Conservation (phyloP, 352 stramenopile genomes). For the Globisporangium canariense region DNA sequence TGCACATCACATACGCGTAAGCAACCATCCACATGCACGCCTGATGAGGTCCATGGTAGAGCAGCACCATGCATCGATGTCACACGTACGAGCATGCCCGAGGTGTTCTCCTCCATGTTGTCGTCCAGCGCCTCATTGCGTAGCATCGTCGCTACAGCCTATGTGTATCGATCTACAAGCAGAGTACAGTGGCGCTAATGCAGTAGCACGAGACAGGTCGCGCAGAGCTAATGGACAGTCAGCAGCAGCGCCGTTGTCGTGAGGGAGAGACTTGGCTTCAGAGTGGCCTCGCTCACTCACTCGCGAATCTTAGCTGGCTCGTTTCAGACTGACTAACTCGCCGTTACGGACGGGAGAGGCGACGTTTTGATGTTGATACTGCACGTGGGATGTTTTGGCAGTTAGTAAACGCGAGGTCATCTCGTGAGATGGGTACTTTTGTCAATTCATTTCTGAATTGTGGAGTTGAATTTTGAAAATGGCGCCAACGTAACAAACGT, state of each 20-base stretch:
- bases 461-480: not conserved
- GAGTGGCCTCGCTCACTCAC: not conserved
- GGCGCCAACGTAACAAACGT: not conserved
- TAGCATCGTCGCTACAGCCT: constrained; percentile 8
- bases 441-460: constrained; percentile 17
- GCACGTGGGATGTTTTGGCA: not conserved
- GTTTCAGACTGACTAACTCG: constrained; percentile 6
- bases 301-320: constrained; percentile 8
- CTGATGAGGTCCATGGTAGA: not conserved
- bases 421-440: not conserved
- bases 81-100: constrained; percentile 37
- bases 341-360: not conserved
- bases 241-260: not conserved
- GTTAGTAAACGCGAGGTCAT: not conserved
- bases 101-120: constrained; percentile 34
- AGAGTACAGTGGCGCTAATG: not conserved
- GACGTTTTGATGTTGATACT: not conserved
- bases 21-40: not conserved
- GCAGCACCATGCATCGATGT: no score
- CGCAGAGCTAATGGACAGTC: not conserved
- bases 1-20: not conserved
- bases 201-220: not conserved
- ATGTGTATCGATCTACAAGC: not conserved
- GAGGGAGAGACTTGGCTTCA: constrained; percentile 10
- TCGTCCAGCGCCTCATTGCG: constrained; percentile 24